phyloP scores from a whole-genome alignment of 2,329 filamentous ascomycete genomes.

The Didymella keratinophila region DNA sequence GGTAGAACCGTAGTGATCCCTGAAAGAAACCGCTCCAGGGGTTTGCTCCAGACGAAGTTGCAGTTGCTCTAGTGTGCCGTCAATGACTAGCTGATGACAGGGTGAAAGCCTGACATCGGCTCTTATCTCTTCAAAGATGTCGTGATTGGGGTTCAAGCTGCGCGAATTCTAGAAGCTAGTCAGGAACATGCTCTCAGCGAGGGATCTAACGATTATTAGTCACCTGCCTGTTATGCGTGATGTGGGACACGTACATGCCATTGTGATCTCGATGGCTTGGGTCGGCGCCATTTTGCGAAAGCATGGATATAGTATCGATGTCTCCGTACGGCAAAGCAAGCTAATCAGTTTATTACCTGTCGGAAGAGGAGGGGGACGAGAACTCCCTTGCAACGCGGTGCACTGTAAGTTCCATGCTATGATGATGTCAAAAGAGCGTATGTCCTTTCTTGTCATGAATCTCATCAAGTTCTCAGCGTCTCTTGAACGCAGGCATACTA shows the following conservation, averaged over 20 bases:
- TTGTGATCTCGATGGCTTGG: neutral
- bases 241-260: neutral
- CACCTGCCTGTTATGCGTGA: no score
- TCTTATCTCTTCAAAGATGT: no score
- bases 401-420: fast-evolving
- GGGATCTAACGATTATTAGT: no score
- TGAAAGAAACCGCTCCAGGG: neutral
- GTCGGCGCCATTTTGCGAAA: neutral
- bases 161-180: no score
- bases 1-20: neutral
- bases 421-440: no score
- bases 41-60: neutral
- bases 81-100: neutral
- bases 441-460: no score
- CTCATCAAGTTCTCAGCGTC: neutral
- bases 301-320: neutral
- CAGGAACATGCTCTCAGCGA: no score
- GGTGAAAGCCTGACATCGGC: no score
- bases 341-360: neutral
- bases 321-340: neutral
- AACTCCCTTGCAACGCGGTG: no score
- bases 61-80: neutral
- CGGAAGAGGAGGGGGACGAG: no score
- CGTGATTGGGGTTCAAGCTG: no score
- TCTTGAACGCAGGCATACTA: neutral